A percentile compares a stretch with the other conserved stretches of the same genome.
phyloP scores from a whole-genome alignment of 2,329 filamentous ascomycete genomes.

The Venturia aucupariae region DNA sequence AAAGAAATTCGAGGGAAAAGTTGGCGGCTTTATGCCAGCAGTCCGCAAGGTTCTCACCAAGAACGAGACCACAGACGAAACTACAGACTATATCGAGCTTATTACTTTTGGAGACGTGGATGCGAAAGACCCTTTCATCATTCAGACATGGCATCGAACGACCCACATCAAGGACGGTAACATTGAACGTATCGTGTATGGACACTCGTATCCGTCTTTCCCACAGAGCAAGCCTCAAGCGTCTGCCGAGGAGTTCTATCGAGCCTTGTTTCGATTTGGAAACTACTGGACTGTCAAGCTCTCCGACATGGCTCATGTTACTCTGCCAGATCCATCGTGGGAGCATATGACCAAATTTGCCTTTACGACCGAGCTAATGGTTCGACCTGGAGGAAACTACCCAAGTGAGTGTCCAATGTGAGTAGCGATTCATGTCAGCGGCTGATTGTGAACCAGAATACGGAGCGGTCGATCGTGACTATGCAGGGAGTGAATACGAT shows the following conservation, averaged over 20 bases:
- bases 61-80: not conserved
- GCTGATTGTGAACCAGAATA: not conserved
- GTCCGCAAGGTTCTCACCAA: slow-evolving; percentile 11
- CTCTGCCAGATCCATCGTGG: slow-evolving; percentile 12
- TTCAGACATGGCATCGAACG: slow-evolving; percentile 10
- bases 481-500: slow-evolving; percentile 8
- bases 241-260: slow-evolving; percentile 4
- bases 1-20: not conserved
- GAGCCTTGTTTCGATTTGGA: slow-evolving; percentile 7
- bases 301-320: not conserved
- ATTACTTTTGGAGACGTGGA: slow-evolving; percentile 13
- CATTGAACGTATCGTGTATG: not conserved
- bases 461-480: slow-evolving; percentile 8
- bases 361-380: slow-evolving; percentile 12
- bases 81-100: slow-evolving; percentile 1
- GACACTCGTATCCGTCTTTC: slow-evolving; percentile 5
- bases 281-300: slow-evolving; percentile 11
- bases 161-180: not conserved
- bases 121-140: slow-evolving; percentile 10
- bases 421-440: no score
- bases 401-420: not conserved
- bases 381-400: slow-evolving; percentile 11
- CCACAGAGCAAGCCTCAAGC: not conserved
- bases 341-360: slow-evolving; percentile 9
- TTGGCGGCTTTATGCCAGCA: slow-evolving; percentile 14